Conservation (phyloP, 192 early-diverging fungal genomes). For the Gryganskiella cystojenkinii region DNA sequence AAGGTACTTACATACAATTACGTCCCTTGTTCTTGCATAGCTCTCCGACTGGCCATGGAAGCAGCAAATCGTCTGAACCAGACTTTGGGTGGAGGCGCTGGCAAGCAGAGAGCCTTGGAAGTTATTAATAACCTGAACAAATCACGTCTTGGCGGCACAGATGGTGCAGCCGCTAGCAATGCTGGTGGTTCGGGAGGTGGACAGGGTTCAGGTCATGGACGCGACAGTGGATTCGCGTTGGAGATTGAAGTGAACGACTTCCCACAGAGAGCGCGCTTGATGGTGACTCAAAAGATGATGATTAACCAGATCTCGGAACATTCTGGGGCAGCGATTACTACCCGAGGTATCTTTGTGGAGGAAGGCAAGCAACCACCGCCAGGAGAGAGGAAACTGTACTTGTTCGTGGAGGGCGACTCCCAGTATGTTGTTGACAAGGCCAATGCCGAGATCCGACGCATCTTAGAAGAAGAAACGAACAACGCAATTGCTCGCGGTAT, state of each 20-base stretch:
- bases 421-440: constrained; percentile 92
- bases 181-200: constrained; percentile 64
- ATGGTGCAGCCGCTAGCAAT: constrained; percentile 66
- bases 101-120: constrained; percentile 44
- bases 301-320: constrained; percentile 94
- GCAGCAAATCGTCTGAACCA: constrained; percentile 33
- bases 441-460: constrained; percentile 92
- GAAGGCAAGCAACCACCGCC: constrained; percentile 83
- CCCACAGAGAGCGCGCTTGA: constrained; percentile 94
- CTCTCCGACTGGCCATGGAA: constrained; percentile 45
- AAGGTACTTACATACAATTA: background rate
- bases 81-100: constrained; percentile 33
- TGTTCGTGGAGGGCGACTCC: constrained; percentile 95
- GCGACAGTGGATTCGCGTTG: constrained; percentile 67
- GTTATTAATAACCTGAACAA: constrained; percentile 45
- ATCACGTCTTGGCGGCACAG: constrained; percentile 61
- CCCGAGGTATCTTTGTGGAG: constrained; percentile 89
- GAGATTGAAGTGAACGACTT: constrained; percentile 99
- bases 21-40: background rate
- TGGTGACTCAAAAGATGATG: constrained; percentile 90
- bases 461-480: constrained; percentile 89
- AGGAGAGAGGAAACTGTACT: constrained; percentile 89
- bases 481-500: constrained; percentile 76
- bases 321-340: constrained; percentile 95
- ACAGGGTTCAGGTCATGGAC: constrained; percentile 42